Conservation (phyloP, 2,329 filamentous ascomycete genomes). For the Lasiodiplodia sp. region DNA sequence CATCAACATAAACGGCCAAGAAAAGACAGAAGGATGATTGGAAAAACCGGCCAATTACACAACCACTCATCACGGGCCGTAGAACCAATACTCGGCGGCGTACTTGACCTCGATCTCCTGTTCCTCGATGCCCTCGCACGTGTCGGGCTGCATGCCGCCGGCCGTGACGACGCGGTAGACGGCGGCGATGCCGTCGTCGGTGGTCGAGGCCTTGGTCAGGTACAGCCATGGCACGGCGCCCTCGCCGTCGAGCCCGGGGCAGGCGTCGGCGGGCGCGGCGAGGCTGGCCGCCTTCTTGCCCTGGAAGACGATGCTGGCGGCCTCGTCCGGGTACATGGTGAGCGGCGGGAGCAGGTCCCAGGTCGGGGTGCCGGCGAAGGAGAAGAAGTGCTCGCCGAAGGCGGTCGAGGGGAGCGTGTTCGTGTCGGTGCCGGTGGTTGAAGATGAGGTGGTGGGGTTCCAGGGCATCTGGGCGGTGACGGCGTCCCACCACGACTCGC, state of each 20-base stretch:
- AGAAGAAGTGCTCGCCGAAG: constrained; percentile 74
- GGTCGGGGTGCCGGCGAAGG: constrained; percentile 59
- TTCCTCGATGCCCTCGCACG: constrained; percentile 45
- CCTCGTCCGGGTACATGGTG: constrained; percentile 40
- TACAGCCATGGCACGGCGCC: constrained; percentile 57
- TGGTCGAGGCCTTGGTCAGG: constrained; percentile 44
- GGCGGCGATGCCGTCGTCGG: constrained; percentile 50
- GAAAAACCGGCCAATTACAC: too few relatives aligned
- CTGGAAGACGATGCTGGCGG: constrained; percentile 36
- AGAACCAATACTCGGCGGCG: constrained; percentile 58
- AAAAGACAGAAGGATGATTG: neutral
- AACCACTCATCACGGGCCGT: constrained; percentile 37
- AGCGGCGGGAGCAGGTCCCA: constrained; percentile 60
- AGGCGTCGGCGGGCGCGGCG: constrained; percentile 58
- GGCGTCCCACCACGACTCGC: neutral
- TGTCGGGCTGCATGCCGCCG: constrained; percentile 51
- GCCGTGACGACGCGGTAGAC: constrained; percentile 60
- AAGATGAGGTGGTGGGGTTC: neutral
- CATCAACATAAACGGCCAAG: neutral
- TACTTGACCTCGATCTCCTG: constrained; percentile 51
- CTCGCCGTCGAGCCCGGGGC: constrained; percentile 44
- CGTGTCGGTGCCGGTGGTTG: too few relatives aligned
- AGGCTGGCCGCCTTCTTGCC: constrained; percentile 59
- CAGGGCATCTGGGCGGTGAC: constrained; percentile 15
- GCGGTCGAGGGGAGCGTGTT: constrained; percentile 37